Percentiles rank a stretch among this genome's conserved stretches.
Evolutionary conservation across 805 yeast genomes (phyloP).

Genomic region (Monosporozyma aerobia): DNA sequence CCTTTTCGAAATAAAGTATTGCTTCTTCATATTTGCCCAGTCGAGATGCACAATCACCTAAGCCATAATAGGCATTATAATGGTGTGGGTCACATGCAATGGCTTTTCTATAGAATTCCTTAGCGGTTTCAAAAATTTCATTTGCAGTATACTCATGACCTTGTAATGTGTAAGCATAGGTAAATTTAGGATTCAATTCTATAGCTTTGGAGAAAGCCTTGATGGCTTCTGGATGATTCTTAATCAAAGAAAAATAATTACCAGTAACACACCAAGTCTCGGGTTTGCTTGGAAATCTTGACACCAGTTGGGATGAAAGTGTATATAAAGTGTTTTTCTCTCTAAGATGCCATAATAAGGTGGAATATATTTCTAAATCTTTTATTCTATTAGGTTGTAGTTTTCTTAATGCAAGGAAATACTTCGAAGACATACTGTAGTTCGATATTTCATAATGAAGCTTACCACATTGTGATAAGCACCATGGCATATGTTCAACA

Average conservation of each 20-base stretch:
- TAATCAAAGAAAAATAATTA: constrained; percentile 69
- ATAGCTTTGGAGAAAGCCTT: constrained; percentile 76
- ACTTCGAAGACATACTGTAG: constrained; percentile 63
- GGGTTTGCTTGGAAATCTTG: constrained; percentile 54
- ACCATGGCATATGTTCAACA: constrained; percentile 75
- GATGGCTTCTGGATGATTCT: constrained; percentile 85
- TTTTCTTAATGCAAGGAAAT: constrained; percentile 52
- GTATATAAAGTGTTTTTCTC: constrained; percentile 70
- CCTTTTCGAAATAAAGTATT: constrained; percentile 77
- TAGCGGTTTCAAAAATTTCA: constrained; percentile 86
- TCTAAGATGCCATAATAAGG: constrained; percentile 86
- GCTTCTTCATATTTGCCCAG: constrained; percentile 79
- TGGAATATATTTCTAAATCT: constrained; percentile 89
- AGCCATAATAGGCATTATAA: constrained; percentile 91
- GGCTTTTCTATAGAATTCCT: constrained; percentile 73
- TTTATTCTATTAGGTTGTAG: constrained; percentile 69
- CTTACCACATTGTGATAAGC: constrained; percentile 67
- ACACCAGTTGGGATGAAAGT: constrained; percentile 71
- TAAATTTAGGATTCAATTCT: constrained; percentile 55
- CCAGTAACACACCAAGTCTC: constrained; percentile 92
- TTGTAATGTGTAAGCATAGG: constrained; percentile 84
- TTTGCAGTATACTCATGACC: constrained; percentile 87
- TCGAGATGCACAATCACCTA: constrained; percentile 87
- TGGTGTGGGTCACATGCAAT: constrained; percentile 69
- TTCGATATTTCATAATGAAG: constrained; percentile 81